Evolutionary conservation across 352 stramenopile species (phyloP), one percentile per base, ranked within the genome.

Genomic region (Phytophthora ohioensis): DNA sequence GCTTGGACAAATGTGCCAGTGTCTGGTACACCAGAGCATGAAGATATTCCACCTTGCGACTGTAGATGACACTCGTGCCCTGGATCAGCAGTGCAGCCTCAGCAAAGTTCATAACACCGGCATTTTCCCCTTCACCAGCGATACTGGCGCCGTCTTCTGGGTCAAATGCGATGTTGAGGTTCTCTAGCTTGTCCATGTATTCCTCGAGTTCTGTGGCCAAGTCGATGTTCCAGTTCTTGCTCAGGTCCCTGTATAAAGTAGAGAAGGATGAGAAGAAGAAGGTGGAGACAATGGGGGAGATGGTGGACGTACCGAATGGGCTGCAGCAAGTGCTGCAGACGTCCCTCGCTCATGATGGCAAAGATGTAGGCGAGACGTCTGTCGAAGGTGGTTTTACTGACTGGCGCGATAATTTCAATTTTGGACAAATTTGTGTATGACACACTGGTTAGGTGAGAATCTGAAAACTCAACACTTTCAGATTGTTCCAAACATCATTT

Each of bases 21-120:
- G 92, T 93, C 61, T 97, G 90, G 74, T 96, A 97, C 53, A 98
- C 93, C 2, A 98, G 80, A 38, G 88, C 84, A 75, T 99, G 94
- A 3, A 98, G 76, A 67, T 98, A 98, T 76, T 99, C 94, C 39
- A 98, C 94, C 73, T 99, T 99, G 67, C 94, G 90, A 63, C 91
- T 96, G 84, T 99, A 98, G 52, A 98, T 94, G 82, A 97, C 80
- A 15, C 84, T 93, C 49, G 94, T 97, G 55, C 96, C 96, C 56
- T 99, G 94, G 56, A 99, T 92, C 55, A 98, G 81, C 43, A 99
- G 73, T 45, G 96, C 96, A 0, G 96, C 96, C 55, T 97, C 85
- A 3, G 94, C 91, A 84, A 99, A 99, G 72, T 98, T 98, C 65
- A 97, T 92, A 35, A 86, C 69, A 10, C 62, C 65, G 42, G 55